These are phyloP conservation scores for Oryza glaberrima DNA, from an alignment of 176 grass and related monocot species.

Conservation along the genomic window DNA sequence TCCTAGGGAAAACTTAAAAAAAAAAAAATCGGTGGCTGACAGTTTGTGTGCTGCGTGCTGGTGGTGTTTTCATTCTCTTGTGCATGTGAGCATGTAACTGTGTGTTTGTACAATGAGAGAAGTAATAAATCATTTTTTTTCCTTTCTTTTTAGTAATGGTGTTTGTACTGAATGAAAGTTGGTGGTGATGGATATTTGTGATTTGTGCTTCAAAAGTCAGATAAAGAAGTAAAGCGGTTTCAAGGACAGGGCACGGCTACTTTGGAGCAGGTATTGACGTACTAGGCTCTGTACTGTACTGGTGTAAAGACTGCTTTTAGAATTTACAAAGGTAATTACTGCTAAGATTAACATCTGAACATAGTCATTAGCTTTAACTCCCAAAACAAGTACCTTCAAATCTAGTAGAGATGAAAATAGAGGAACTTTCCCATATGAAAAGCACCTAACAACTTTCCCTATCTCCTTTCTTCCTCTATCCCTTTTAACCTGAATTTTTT, in stretches of 20 bases:
- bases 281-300: neutral
- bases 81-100: neutral
- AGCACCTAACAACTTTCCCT: neutral
- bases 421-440: constrained; percentile 5
- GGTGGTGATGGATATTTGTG: constrained; percentile 8
- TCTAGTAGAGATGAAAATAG: neutral
- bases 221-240: neutral
- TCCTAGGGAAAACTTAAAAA: too few relatives aligned
- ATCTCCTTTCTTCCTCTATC: neutral
- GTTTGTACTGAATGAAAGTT: neutral
- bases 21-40: neutral
- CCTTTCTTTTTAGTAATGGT: neutral
- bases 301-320: neutral
- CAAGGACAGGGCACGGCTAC: neutral
- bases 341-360: neutral
- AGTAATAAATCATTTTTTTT: neutral
- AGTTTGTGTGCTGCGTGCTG: neutral
- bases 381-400: neutral
- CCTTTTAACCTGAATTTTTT: neutral
- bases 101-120: neutral
- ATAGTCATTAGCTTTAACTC: neutral
- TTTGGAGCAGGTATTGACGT: constrained; percentile 12
- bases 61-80: neutral
- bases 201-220: neutral
- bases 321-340: neutral